Percentiles rank a stretch among this genome's conserved stretches.
Conservation (phyloP, 2,329 filamentous ascomycete species). For the Neurospora sp. region DNA sequence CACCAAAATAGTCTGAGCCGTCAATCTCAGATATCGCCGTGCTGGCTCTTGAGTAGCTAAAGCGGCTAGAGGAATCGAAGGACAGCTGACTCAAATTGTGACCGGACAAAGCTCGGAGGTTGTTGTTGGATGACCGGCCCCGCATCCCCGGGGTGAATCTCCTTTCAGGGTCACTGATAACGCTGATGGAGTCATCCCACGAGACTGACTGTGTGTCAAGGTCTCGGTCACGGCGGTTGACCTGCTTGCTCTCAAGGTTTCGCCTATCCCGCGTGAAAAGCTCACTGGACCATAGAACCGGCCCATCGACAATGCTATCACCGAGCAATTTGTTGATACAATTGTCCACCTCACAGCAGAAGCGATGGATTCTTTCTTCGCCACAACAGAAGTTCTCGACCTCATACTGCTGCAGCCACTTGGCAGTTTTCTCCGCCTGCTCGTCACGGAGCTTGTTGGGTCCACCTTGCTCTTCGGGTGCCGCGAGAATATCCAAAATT, state of each 20-base stretch:
- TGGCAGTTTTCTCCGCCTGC: slow-evolving; percentile 73
- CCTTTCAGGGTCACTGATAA: slow-evolving; percentile 45
- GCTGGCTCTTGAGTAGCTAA: slow-evolving; percentile 46
- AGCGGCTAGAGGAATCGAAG: slow-evolving; percentile 54
- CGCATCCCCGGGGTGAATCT: slow-evolving; percentile 35
- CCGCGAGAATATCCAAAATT: slow-evolving; percentile 78
- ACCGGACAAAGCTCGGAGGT: slow-evolving; percentile 46
- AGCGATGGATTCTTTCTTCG: slow-evolving; percentile 88
- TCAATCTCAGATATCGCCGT: slow-evolving; percentile 56
- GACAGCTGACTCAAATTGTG: slow-evolving; percentile 61
- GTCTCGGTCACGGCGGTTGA: slow-evolving; percentile 28
- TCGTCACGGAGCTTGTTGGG: slow-evolving; percentile 95
- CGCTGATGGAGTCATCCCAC: slow-evolving; percentile 43
- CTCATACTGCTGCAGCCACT: slow-evolving; percentile 71
- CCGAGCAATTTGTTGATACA: slow-evolving; percentile 80
- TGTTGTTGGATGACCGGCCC: slow-evolving; percentile 40
- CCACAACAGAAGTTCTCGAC: slow-evolving; percentile 92
- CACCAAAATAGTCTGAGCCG: slow-evolving; percentile 59
- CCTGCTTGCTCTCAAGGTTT: slow-evolving; percentile 38
- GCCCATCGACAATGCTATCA: slow-evolving; percentile 72
- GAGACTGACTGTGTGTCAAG: slow-evolving; percentile 28
- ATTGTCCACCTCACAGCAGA: slow-evolving; percentile 80
- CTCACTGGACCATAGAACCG: slow-evolving; percentile 86
- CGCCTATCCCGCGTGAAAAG: slow-evolving; percentile 71
- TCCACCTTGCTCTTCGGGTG: slow-evolving; percentile 72